These are phyloP conservation scores for Lactifluus hygrophoroides DNA, from an alignment of 768 basidiomycete species.

Conservation along the genomic window DNA sequence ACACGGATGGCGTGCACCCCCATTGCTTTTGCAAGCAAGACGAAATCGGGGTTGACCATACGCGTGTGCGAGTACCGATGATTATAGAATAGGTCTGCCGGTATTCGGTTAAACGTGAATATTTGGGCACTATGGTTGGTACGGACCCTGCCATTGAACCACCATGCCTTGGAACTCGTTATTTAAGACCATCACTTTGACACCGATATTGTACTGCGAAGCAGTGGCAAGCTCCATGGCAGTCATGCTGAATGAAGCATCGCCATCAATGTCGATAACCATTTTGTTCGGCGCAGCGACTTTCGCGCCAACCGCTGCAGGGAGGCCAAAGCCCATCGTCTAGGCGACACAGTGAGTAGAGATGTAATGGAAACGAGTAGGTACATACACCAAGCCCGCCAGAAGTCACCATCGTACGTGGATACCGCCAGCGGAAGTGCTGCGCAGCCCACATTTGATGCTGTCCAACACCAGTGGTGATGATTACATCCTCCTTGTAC, in stretches of 20 bases:
- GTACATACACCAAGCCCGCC: slow-evolving; percentile 84
- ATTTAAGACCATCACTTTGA: slow-evolving; percentile 89
- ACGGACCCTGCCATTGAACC: slow-evolving; percentile 92
- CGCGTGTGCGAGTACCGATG: slow-evolving; percentile 92
- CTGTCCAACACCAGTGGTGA: slow-evolving; percentile 95
- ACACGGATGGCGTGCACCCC: slow-evolving; percentile 85
- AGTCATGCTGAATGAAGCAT: slow-evolving; percentile 98
- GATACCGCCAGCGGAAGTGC: slow-evolving; percentile 83
- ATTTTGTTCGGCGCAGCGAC: slow-evolving; percentile 90
- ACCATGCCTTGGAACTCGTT: slow-evolving; percentile 99
- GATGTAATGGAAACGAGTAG: not conserved
- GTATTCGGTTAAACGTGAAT: not conserved
- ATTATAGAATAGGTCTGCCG: slow-evolving; percentile 86
- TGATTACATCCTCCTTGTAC: slow-evolving; percentile 77
- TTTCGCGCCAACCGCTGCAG: slow-evolving; percentile 92
- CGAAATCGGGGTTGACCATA: slow-evolving; percentile 96
- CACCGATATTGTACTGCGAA: slow-evolving; percentile 83
- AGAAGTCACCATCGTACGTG: slow-evolving; percentile 82
- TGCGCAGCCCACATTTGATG: slow-evolving; percentile 99
- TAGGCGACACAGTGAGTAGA: slow-evolving; percentile 25
- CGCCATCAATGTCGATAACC: slow-evolving; percentile 95
- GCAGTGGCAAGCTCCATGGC: slow-evolving; percentile 98
- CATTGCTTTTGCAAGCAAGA: slow-evolving; percentile 85
- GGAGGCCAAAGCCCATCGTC: slow-evolving; percentile 99
- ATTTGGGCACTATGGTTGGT: not conserved